phyloP scores from a whole-genome alignment of 495 filamentous ascomycete genomes.

The Chlorociboria aeruginascens region DNA sequence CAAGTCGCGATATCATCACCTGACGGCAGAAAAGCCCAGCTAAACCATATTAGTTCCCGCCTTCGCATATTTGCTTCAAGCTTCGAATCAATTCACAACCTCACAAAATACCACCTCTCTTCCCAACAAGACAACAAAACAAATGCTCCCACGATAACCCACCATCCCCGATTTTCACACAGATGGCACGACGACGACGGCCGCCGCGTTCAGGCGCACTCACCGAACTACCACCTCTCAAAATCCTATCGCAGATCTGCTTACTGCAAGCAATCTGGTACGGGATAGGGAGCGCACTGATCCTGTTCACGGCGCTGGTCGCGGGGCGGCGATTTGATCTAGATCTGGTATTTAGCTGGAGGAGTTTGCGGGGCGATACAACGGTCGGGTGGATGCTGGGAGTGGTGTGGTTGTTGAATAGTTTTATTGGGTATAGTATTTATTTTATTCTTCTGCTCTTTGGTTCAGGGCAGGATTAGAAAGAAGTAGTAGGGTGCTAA shows the following conservation, averaged over 20 bases:
- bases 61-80: not conserved
- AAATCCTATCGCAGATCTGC: constrained; percentile 77
- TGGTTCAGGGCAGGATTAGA: not conserved
- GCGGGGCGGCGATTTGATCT: constrained; percentile 60
- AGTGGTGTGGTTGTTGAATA: constrained; percentile 74
- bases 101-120: not conserved
- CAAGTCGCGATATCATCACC: not conserved
- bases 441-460: constrained; percentile 17
- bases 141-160: constrained; percentile 6
- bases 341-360: constrained; percentile 70
- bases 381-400: constrained; percentile 87
- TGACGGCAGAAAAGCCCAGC: not conserved
- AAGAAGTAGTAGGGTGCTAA: not conserved
- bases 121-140: not conserved
- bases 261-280: constrained; percentile 82
- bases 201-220: constrained; percentile 69
- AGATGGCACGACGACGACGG: constrained; percentile 51
- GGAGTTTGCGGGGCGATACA: constrained; percentile 74
- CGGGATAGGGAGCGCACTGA: constrained; percentile 55
- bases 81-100: too few species aligned
- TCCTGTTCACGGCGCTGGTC: constrained; percentile 80
- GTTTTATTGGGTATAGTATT: constrained; percentile 68
- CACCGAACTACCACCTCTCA: constrained; percentile 70
- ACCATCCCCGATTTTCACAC: not conserved
- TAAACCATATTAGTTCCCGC: not conserved